Evolutionary conservation across 1,284 basidiomycete species (phyloP).

Genomic region (Irpex rosettiformis): DNA sequence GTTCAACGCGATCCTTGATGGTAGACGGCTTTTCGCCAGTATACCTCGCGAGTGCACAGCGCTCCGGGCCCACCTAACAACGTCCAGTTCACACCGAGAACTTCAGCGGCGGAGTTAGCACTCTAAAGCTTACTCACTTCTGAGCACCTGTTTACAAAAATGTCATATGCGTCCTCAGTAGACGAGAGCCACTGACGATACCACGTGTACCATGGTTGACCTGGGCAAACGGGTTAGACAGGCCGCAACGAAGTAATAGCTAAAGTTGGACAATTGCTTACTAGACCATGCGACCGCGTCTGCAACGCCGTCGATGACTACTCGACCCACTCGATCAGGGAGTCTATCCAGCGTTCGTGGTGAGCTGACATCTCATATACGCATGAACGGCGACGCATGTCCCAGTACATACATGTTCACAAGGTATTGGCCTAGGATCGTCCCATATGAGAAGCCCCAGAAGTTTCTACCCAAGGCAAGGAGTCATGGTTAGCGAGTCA

Average conservation of each 20-base stretch:
- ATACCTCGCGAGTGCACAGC: conserved; percentile 27
- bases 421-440: conserved; percentile 25
- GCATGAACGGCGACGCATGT: conserved; percentile 23
- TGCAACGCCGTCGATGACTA: conserved; percentile 24
- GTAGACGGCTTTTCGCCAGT: conserved; percentile 23
- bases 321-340: conserved; percentile 23
- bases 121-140: conserved; percentile 19
- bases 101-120: background rate
- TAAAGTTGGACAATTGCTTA: conserved; percentile 14
- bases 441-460: conserved; percentile 26
- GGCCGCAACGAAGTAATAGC: background rate
- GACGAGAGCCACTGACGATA: conserved; percentile 28
- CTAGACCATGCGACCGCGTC: conserved; percentile 26
- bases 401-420: conserved; percentile 20
- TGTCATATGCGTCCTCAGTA: conserved; percentile 30
- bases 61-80: conserved; percentile 27
- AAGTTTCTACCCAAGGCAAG: too few relatives aligned
- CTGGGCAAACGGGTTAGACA: conserved; percentile 16
- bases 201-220: conserved; percentile 33
- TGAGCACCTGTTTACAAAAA: conserved; percentile 33
- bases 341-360: conserved; percentile 11
- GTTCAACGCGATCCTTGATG: conserved; percentile 31
- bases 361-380: conserved; percentile 12
- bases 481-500: conserved; percentile 4
- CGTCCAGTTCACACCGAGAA: background rate